Evolutionary conservation across 148 eudicot genomes (phyloP).

Genomic region (Fagopyrum esculentum): DNA sequence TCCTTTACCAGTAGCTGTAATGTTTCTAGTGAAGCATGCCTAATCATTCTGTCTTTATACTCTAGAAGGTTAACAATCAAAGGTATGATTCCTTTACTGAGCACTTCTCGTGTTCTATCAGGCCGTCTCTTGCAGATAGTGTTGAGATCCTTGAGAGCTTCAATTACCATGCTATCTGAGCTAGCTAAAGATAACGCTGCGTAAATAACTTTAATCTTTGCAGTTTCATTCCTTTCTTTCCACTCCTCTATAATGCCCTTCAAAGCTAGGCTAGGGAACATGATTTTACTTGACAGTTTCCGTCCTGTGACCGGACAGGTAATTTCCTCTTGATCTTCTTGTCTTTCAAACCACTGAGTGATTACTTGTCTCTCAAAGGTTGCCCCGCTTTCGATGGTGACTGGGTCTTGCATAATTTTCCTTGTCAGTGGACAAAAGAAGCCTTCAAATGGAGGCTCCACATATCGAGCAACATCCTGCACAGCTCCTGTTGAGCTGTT

Average conservation of each 20-base stretch:
- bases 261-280: constrained; percentile 49
- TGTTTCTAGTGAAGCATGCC: constrained; percentile 41
- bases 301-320: constrained; percentile 50
- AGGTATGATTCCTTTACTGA: constrained; percentile 45
- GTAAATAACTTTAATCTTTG: constrained; percentile 46
- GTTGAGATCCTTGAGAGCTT: constrained; percentile 53
- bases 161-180: constrained; percentile 46
- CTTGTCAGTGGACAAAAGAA: constrained; percentile 70
- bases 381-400: constrained; percentile 63
- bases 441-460: constrained; percentile 58
- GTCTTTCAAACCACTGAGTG: constrained; percentile 35
- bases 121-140: constrained; percentile 37
- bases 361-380: constrained; percentile 61
- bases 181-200: constrained; percentile 54
- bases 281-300: constrained; percentile 30
- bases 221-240: constrained; percentile 66
- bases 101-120: constrained; percentile 32
- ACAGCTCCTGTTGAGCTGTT: constrained; percentile 25
- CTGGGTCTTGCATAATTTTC: constrained; percentile 71
- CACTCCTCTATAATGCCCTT: constrained; percentile 57
- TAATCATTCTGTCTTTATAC: constrained; percentile 41
- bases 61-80: constrained; percentile 54
- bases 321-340: constrained; percentile 28
- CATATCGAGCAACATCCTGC: constrained; percentile 30
- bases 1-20: constrained; percentile 38